Evolutionary conservation across 257 asterid genomes (phyloP).

Genomic region (Anisodus tanguticus): DNA sequence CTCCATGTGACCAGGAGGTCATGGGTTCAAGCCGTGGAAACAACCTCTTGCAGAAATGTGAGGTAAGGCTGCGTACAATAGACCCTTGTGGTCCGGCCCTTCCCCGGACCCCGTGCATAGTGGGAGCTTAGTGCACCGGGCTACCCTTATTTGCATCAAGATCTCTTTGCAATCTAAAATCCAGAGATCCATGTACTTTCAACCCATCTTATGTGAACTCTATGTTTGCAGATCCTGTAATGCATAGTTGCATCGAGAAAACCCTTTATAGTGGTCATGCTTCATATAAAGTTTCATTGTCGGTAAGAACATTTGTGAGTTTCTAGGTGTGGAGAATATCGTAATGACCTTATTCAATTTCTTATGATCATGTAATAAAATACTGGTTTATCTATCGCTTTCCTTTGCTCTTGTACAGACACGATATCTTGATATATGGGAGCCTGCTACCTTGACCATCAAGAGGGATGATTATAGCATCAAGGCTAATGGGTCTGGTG

Average conservation of each 20-base stretch:
- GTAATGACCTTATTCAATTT: constrained; percentile 1
- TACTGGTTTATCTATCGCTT: constrained; percentile 32
- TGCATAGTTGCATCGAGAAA: constrained; percentile 78
- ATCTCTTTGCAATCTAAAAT: constrained; percentile 11
- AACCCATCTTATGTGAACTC: constrained; percentile 3
- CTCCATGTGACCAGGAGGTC: no score
- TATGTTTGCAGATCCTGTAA: constrained; percentile 65
- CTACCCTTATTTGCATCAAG: not conserved
- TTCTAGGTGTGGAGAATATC: not conserved
- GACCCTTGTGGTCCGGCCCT: no score
- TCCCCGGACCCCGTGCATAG: no score
- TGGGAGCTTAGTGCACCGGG: no score
- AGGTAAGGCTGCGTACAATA: no score
- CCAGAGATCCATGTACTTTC: constrained; percentile 14
- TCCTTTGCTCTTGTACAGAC: constrained; percentile 49
- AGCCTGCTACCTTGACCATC: constrained; percentile 79
- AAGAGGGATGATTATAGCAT: constrained; percentile 92
- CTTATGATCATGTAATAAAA: constrained; percentile 16
- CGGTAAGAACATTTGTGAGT: constrained; percentile 55
- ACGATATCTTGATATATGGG: constrained; percentile 86
- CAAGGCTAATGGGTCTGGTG: constrained; percentile 79
- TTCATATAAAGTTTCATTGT: constrained; percentile 71
- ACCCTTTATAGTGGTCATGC: constrained; percentile 76
- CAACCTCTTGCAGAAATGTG: no score
- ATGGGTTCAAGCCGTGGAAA: no score